Base-by-base conservation (phyloP, 1,284 basidiomycete species). In the Austroboletus niveus region DNA sequence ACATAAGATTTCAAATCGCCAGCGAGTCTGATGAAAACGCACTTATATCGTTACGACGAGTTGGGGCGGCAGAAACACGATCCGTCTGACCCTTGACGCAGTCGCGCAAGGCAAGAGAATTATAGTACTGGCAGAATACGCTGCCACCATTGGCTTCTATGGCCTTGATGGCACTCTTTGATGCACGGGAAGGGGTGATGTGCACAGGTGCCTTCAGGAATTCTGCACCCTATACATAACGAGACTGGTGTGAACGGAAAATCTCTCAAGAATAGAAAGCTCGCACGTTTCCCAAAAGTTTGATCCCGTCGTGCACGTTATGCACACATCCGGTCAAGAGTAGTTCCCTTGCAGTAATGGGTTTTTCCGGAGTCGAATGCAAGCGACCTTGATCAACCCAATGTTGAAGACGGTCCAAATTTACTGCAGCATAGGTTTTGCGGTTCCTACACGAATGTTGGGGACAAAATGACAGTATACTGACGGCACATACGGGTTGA, bases 121-220 rank as follows among this genome's bases (percentile, higher is more conserved):
- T 99, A 75, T 98, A 96, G 70, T 94, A 98, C 62, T 92, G 87
- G 73, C 94, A 95, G 46, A 89, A 84, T 22, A 98, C 84, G 44
- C 82, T 82, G 17, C 96, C 97, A 15, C 94, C 93, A 5, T 78
- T 79, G 10, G 74, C 75, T 65, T 98, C 91, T 51, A 99, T 83
- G 0, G 93, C 90, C 46, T 81, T 70, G 48, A 98, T 94, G 2
- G 96, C 95, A 45, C 82, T 81, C 65, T 90, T 85, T 7, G 92
- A 94, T 14, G 92, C 96, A 53, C 91, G 80, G 5, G 94, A 93
- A 31, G 94, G 83, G 17, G 84, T 80, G 44, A 99, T 83, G 63
- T 93, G 84, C 27, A 99, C 79, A 5, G 91, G 79, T 5, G 86
- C 78, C 52, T 81, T 85, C 55, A 95, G 75, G 54, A 84, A 76